phyloP scores from a whole-genome alignment of 768 basidiomycete genomes.

The Russula griseocarnosa region DNA sequence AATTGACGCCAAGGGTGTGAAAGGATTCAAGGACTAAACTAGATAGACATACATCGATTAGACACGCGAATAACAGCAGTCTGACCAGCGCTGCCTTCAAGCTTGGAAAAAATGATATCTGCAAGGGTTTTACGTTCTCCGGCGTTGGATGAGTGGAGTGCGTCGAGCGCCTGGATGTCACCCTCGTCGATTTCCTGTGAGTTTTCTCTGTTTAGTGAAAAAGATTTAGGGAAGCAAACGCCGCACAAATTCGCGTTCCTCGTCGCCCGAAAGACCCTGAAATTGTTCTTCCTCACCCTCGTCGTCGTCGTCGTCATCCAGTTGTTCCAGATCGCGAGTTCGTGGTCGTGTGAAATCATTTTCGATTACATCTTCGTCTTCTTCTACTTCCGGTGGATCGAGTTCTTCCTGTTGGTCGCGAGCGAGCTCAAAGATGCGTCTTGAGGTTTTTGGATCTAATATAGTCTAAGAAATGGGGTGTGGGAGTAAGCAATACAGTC shows the following conservation, averaged over 20 bases:
- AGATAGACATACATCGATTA: constrained; percentile 44
- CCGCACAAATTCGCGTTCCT: constrained; percentile 50
- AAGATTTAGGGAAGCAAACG: neutral
- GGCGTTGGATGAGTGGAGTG: constrained; percentile 69
- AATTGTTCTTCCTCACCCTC: constrained; percentile 54
- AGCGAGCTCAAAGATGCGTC: constrained; percentile 88
- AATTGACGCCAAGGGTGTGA: neutral
- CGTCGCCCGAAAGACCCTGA: constrained; percentile 39
- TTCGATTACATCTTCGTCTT: constrained; percentile 34
- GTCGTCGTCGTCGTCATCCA: constrained; percentile 56
- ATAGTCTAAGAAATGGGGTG: constrained; percentile 46
- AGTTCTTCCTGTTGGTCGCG: constrained; percentile 90
- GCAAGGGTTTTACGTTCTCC: constrained; percentile 83
- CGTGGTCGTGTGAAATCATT: constrained; percentile 32
- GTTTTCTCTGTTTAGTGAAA: neutral
- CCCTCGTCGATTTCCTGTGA: constrained; percentile 81
- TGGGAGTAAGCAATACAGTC: neutral
- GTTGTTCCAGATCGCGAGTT: constrained; percentile 32
- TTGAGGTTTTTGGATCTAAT: constrained; percentile 77
- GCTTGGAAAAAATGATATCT: constrained; percentile 93
- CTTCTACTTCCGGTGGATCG: constrained; percentile 38
- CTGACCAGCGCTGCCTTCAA: constrained; percentile 58
- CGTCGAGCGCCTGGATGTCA: constrained; percentile 83
- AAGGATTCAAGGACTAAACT: neutral
- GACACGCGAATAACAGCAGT: constrained; percentile 57